A percentile compares a stretch with the other conserved stretches of the same genome.
Conservation (phyloP, 192 early-diverging fungal species). For the Coemansia biformis region DNA sequence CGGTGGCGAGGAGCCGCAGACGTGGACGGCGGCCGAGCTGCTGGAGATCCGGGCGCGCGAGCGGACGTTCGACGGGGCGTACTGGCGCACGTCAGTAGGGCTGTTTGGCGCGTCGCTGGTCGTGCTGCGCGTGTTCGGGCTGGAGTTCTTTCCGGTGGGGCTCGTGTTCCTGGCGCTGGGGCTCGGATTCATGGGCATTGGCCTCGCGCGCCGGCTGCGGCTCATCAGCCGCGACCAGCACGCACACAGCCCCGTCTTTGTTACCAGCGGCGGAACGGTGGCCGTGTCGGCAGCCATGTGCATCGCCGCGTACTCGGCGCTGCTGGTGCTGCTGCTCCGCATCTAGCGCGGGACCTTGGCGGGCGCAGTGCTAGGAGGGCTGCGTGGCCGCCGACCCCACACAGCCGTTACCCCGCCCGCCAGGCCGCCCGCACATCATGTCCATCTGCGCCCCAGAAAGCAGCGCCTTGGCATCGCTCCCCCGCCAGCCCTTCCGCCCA, state of each 20-base stretch:
- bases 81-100: slow-evolving; percentile 48
- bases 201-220: slow-evolving; percentile 30
- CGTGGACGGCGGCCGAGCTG: slow-evolving; percentile 45
- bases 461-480: too few relatives aligned
- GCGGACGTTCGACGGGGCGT: slow-evolving; percentile 50
- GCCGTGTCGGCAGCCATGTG: slow-evolving; percentile 38
- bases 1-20: slow-evolving; percentile 11
- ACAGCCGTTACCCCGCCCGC: too few relatives aligned
- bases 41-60: slow-evolving; percentile 49
- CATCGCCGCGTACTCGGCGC: slow-evolving; percentile 28
- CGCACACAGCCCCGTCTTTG: slow-evolving; percentile 32
- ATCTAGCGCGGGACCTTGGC: slow-evolving; percentile 7
- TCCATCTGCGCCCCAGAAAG: too few relatives aligned
- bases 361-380: not conserved
- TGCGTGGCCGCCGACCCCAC: too few relatives aligned
- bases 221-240: slow-evolving; percentile 24
- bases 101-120: slow-evolving; percentile 46
- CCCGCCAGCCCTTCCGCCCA: too few relatives aligned
- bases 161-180: slow-evolving; percentile 47
- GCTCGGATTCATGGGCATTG: slow-evolving; percentile 41
- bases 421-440: too few relatives aligned
- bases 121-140: slow-evolving; percentile 42
- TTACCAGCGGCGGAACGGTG: slow-evolving; percentile 33
- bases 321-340: slow-evolving; percentile 33
- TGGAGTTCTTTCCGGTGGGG: slow-evolving; percentile 41